Percentiles rank a stretch among this genome's conserved stretches.
phyloP scores from a whole-genome alignment of 495 filamentous ascomycete genomes.

The Neurospora sp. region DNA sequence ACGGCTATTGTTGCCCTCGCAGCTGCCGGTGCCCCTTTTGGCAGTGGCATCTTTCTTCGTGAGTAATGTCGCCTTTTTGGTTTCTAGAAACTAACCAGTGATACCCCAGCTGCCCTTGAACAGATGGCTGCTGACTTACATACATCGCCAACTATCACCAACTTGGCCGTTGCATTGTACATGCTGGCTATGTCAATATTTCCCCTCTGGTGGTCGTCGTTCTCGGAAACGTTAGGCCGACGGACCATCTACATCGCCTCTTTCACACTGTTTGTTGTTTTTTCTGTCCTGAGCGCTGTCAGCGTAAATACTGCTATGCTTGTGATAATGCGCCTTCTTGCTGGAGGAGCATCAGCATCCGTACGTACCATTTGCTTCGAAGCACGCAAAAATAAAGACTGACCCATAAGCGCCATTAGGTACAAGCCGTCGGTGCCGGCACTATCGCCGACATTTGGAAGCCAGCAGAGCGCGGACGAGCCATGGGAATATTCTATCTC shows the following conservation, averaged over 20 bases:
- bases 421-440: conserved; percentile 87
- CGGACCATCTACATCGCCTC: conserved; percentile 79
- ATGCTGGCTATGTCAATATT: conserved; percentile 89
- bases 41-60: conserved; percentile 79
- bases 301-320: conserved; percentile 74
- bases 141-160: conserved; percentile 60
- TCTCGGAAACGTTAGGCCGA: conserved; percentile 74
- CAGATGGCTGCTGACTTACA: conserved; percentile 57
- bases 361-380: neutral
- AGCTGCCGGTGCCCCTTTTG: conserved; percentile 70
- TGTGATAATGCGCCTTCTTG: conserved; percentile 71
- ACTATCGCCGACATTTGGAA: conserved; percentile 94
- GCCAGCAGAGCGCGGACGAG: conserved; percentile 61
- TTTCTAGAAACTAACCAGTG: neutral
- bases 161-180: conserved; percentile 76
- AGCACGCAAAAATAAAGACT: neutral
- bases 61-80: conserved; percentile 24
- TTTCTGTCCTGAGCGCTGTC: conserved; percentile 61
- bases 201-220: conserved; percentile 90
- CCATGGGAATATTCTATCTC: conserved; percentile 92
- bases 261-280: conserved; percentile 72
- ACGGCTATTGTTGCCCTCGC: conserved; percentile 71
- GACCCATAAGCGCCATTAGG: conserved; percentile 15
- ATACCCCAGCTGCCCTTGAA: conserved; percentile 52
- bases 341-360: conserved; percentile 74